Evolutionary conservation across 2,329 filamentous ascomycete species (phyloP).

Genomic region (Aureobasidium sp.): DNA sequence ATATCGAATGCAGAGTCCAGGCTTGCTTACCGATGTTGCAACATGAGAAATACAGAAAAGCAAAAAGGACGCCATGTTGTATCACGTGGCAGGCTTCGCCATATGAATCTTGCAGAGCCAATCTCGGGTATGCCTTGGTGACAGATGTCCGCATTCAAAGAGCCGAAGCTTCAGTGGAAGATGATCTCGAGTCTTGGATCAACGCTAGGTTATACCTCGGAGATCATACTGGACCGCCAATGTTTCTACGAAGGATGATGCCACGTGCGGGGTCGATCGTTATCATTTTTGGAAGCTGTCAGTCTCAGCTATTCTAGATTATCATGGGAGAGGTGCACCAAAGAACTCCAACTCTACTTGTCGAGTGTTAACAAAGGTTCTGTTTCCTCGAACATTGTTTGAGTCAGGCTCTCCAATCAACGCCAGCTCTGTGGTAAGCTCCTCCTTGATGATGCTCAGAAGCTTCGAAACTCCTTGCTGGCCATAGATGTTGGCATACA

Average conservation of each 20-base stretch:
- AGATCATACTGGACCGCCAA: not conserved
- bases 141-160: too few relatives aligned
- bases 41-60: not conserved
- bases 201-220: not conserved
- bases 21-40: not conserved
- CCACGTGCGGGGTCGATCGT: too few relatives aligned
- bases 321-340: conserved; percentile 16
- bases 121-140: too few relatives aligned
- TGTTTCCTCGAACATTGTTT: conserved; percentile 19
- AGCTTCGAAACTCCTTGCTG: conserved; percentile 55
- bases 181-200: not conserved
- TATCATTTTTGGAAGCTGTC: not conserved
- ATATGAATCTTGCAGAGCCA: too few relatives aligned
- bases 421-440: conserved; percentile 31
- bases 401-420: conserved; percentile 21
- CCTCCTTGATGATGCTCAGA: conserved; percentile 45
- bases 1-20: too few relatives aligned
- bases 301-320: not conserved
- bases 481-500: conserved; percentile 51
- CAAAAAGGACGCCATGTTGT: not conserved
- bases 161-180: not conserved
- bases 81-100: too few relatives aligned
- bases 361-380: conserved; percentile 22
- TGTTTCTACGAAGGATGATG: not conserved
- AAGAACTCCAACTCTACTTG: conserved; percentile 21